Evolutionary conservation across 2,329 filamentous ascomycete genomes (phyloP).

Genomic region (Stemphylium lycopersici): DNA sequence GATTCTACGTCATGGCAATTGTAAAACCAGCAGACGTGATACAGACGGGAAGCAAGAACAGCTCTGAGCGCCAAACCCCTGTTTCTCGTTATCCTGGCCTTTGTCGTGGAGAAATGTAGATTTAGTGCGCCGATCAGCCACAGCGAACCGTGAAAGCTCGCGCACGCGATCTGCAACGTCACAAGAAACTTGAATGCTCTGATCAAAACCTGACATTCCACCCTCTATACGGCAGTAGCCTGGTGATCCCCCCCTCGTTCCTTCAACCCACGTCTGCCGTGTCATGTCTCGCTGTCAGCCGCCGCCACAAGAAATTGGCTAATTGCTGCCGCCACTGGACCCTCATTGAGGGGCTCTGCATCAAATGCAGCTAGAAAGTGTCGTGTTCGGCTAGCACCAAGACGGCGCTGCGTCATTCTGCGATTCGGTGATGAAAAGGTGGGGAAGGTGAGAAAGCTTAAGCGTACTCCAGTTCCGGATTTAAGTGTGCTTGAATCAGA

Average conservation of each 20-base stretch:
- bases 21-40: conserved; percentile 24
- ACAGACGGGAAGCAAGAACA: conserved; percentile 18
- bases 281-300: conserved; percentile 9
- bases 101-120: conserved; percentile 3
- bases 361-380: conserved; percentile 14
- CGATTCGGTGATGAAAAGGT: conserved; percentile 20
- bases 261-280: conserved; percentile 10
- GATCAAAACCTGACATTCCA: conserved; percentile 1
- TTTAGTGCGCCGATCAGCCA: conserved; percentile 18
- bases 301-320: conserved; percentile 25
- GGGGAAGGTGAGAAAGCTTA: conserved; percentile 34
- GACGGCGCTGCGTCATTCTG: conserved; percentile 36
- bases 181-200: conserved; percentile 10
- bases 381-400: conserved; percentile 22
- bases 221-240: conserved; percentile 5
- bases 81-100: conserved; percentile 17
- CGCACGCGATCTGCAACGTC: conserved; percentile 15
- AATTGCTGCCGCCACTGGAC: conserved; percentile 17
- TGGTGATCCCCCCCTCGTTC: conserved; percentile 9
- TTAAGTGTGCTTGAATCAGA: conserved; percentile 14
- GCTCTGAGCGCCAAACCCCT: conserved; percentile 15
- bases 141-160: conserved; percentile 16
- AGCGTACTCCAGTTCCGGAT: conserved; percentile 30
- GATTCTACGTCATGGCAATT: conserved; percentile 27
- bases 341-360: conserved; percentile 2